Evolutionary conservation across 1,284 basidiomycete species (phyloP).

Genomic region (Cryptococcus sp.): DNA sequence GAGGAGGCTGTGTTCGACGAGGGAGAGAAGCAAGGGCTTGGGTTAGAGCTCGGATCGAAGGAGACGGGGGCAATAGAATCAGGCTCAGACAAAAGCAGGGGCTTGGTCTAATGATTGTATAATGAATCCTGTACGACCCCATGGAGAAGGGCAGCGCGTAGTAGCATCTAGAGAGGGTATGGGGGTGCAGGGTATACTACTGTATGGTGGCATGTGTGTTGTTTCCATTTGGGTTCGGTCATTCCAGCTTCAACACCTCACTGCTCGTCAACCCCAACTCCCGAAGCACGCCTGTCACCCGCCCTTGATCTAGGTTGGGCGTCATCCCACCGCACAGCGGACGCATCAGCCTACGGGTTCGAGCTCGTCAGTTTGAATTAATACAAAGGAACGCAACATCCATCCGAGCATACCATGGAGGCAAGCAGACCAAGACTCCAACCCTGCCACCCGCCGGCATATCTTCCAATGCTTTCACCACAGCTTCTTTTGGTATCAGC

Average conservation of each 20-base stretch:
- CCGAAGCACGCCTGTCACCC: conserved; percentile 32
- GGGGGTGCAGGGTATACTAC: background rate
- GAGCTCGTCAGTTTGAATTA: background rate
- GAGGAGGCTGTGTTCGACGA: background rate
- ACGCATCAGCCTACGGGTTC: conserved; percentile 30
- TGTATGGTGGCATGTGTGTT: no score
- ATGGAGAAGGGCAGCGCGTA: background rate
- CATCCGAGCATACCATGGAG: conserved; percentile 29
- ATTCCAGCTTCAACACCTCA: conserved; percentile 46
- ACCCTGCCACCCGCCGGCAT: conserved; percentile 15
- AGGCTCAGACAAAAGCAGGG: background rate
- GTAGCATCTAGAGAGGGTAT: background rate
- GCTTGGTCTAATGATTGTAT: background rate
- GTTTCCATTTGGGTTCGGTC: background rate
- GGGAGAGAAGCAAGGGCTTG: conserved; percentile 1
- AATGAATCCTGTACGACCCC: background rate
- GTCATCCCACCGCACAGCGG: conserved; percentile 41
- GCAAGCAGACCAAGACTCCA: conserved; percentile 43
- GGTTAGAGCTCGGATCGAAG: conserved; percentile 4
- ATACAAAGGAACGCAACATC: no score
- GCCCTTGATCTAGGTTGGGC: conserved; percentile 39
- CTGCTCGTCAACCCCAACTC: conserved; percentile 35
- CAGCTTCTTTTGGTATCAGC: background rate
- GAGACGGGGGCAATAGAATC: background rate
- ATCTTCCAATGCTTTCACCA: conserved; percentile 10